Conservation (phyloP, 495 filamentous ascomycete species). For the Lasiosphaeris hirsuta region DNA sequence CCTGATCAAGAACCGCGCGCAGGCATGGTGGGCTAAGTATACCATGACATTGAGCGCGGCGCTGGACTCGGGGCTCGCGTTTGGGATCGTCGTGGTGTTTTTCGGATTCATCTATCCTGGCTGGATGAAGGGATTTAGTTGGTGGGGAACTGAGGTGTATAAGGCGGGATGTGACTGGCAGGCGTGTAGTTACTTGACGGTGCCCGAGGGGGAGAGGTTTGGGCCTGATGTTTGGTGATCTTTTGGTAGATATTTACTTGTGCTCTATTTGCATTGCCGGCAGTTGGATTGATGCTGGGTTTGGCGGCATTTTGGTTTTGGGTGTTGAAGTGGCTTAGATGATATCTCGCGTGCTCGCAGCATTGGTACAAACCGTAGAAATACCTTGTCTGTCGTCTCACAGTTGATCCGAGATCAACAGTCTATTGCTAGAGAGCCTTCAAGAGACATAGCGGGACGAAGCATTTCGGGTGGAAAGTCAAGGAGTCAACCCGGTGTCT, state of each 20-base stretch:
- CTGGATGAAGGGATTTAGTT: conserved; percentile 57
- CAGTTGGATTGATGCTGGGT: neutral
- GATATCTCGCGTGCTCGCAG: no score
- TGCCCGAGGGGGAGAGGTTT: conserved; percentile 53
- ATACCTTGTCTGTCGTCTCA: no score
- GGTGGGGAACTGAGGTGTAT: conserved; percentile 77
- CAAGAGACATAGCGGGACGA: no score
- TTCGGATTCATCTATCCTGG: conserved; percentile 77
- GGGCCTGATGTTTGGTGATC: conserved; percentile 56
- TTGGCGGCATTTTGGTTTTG: no score
- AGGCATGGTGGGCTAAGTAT: conserved; percentile 83
- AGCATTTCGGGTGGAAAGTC: no score
- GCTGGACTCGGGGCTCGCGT: conserved; percentile 75
- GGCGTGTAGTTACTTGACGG: conserved; percentile 54
- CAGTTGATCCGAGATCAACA: no score
- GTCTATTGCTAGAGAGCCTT: no score
- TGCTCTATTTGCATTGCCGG: neutral
- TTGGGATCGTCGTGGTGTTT: conserved; percentile 76
- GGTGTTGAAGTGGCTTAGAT: no score
- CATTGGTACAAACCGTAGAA: no score
- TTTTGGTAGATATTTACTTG: neutral
- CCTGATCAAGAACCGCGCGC: conserved; percentile 59
- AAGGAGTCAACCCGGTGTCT: no score
- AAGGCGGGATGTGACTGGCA: conserved; percentile 64
- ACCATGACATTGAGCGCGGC: conserved; percentile 83